phyloP scores from a whole-genome alignment of 2,329 filamentous ascomycete species.

The Penicillium psychrosexuale region DNA sequence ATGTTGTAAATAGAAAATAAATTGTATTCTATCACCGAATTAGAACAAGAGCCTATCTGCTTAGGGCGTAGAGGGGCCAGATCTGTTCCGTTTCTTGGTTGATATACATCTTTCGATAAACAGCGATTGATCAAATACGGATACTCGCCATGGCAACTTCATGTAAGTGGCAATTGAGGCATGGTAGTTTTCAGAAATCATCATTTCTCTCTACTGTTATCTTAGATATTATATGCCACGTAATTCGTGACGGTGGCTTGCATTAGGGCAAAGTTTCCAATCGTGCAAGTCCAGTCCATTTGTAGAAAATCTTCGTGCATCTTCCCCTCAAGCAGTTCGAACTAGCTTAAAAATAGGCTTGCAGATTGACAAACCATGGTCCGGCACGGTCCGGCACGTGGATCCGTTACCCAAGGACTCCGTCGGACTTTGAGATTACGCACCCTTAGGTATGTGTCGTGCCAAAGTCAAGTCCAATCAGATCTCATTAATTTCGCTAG shows the following conservation, averaged over 20 bases:
- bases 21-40: too few relatives aligned
- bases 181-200: neutral
- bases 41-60: too few relatives aligned
- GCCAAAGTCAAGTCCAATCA: neutral
- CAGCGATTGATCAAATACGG: too few relatives aligned
- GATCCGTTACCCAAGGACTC: neutral
- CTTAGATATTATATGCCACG: neutral
- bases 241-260: neutral
- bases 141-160: too few relatives aligned
- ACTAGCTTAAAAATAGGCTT: neutral
- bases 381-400: neutral
- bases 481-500: neutral
- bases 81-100: too few relatives aligned
- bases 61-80: too few relatives aligned
- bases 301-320: too few relatives aligned
- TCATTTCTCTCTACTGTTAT: neutral
- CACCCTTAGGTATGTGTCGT: neutral
- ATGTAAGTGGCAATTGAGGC: neutral
- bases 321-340: too few relatives aligned
- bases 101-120: too few relatives aligned
- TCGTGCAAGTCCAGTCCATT: neutral
- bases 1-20: too few relatives aligned
- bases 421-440: neutral
- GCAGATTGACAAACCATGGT: neutral
- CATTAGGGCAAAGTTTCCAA: neutral